Conservation (phyloP, 2,329 filamentous ascomycete genomes). For the Parastagonospora avenae region DNA sequence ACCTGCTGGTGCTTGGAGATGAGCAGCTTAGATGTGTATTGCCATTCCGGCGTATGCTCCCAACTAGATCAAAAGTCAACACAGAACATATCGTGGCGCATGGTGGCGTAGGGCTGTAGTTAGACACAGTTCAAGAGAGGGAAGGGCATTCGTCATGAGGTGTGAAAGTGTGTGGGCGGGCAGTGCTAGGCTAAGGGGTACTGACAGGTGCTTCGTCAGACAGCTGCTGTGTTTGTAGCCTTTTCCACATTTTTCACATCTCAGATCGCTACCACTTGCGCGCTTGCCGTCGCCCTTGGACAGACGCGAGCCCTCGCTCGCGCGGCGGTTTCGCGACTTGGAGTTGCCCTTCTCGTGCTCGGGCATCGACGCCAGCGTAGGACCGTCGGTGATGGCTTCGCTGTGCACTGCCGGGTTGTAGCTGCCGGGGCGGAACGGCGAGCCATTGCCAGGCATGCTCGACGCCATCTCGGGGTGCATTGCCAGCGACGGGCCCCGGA, state of each 20-base stretch:
- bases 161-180: constrained; percentile 51
- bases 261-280: constrained; percentile 81
- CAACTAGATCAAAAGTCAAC: constrained; percentile 69
- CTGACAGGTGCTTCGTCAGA: constrained; percentile 99
- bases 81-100: constrained; percentile 19
- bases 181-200: constrained; percentile 61
- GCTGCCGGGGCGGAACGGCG: constrained; percentile 44
- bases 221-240: constrained; percentile 99
- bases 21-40: constrained; percentile 92
- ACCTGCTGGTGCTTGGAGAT: constrained; percentile 99
- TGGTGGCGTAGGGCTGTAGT: constrained; percentile 3
- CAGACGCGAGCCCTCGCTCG: constrained; percentile 86
- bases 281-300: constrained; percentile 80
- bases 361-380: constrained; percentile 58
- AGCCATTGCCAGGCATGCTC: constrained; percentile 66
- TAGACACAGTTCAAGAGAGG: constrained; percentile 18
- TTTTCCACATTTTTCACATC: constrained; percentile 98
- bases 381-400: constrained; percentile 70
- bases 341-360: constrained; percentile 55
- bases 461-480: constrained; percentile 69
- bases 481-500: constrained; percentile 54
- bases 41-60: constrained; percentile 99
- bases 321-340: constrained; percentile 62
- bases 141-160: constrained; percentile 47
- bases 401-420: constrained; percentile 51